Evolutionary conservation across 192 early-diverging fungal genomes (phyloP).

Genomic region (Coemansia sp.): DNA sequence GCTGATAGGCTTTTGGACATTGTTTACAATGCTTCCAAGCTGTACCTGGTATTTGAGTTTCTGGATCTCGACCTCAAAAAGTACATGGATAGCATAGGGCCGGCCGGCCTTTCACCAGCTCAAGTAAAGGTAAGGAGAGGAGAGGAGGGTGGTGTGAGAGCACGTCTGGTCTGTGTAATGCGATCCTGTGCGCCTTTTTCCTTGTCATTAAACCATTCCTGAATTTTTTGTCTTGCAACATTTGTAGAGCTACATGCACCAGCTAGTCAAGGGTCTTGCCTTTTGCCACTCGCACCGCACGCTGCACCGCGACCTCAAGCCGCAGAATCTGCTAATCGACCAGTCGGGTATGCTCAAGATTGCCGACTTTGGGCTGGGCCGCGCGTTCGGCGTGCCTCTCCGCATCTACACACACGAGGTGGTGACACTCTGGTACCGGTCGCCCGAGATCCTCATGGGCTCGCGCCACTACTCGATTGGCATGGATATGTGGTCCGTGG

Average conservation of each 20-base stretch:
- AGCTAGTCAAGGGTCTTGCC: constrained; percentile 80
- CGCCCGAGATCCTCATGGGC: constrained; percentile 94
- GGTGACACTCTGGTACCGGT: constrained; percentile 91
- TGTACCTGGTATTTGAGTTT: constrained; percentile 96
- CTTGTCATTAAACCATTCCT: background rate
- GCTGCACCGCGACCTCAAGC: constrained; percentile 95
- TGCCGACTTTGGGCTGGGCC: constrained; percentile 94
- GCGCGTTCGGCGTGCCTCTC: constrained; percentile 88
- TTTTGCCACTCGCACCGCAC: constrained; percentile 93
- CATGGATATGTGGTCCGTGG: constrained; percentile 97
- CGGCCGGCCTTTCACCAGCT: constrained; percentile 48
- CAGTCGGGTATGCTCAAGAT: constrained; percentile 81
- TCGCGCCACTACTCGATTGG: constrained; percentile 84
- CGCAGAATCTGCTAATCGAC: constrained; percentile 97
- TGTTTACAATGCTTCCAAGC: constrained; percentile 78
- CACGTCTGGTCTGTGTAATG: too few relatives aligned
- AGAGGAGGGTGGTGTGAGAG: too few relatives aligned
- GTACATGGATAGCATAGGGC: constrained; percentile 70
- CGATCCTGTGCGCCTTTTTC: too few relatives aligned
- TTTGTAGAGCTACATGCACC: constrained; percentile 85
- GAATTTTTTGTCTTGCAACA: background rate
- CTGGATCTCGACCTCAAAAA: constrained; percentile 87
- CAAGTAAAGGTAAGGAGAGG: constrained; percentile 58
- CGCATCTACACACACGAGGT: constrained; percentile 95
- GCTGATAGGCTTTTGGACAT: constrained; percentile 77